These are phyloP conservation scores for Elongisporangium undulatum DNA, from an alignment of 352 stramenopile genomes.

Conservation along the genomic window DNA sequence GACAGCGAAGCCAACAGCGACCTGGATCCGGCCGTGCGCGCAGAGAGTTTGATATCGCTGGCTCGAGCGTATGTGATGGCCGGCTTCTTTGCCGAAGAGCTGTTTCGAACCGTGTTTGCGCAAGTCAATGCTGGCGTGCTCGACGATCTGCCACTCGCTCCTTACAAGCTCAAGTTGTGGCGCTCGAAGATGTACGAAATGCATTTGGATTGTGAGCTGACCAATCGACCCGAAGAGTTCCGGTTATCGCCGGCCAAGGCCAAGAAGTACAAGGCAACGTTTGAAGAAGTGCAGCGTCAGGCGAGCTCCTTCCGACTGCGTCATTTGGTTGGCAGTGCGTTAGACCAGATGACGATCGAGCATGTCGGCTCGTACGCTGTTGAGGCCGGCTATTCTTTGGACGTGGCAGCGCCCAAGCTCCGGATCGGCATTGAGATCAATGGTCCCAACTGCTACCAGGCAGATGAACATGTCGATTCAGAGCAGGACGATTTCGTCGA, in stretches of 20 bases:
- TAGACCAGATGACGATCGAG: slow-evolving; percentile 47
- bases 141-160: slow-evolving; percentile 24
- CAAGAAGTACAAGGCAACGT: slow-evolving; percentile 37
- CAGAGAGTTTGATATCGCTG: slow-evolving; percentile 37
- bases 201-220: slow-evolving; percentile 51
- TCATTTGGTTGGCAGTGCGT: slow-evolving; percentile 46
- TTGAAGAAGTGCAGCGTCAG: slow-evolving; percentile 32
- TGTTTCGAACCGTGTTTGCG: slow-evolving; percentile 39
- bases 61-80: slow-evolving; percentile 44
- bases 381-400: slow-evolving; percentile 44
- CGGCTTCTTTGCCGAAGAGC: slow-evolving; percentile 46
- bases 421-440: slow-evolving; percentile 72
- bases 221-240: slow-evolving; percentile 24
- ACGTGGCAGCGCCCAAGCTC: slow-evolving; percentile 42
- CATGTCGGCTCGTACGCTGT: slow-evolving; percentile 25
- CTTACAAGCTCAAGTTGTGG: slow-evolving; percentile 28
- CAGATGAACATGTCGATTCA: slow-evolving; percentile 17
- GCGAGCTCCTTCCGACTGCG: slow-evolving; percentile 52
- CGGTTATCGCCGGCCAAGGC: slow-evolving; percentile 19
- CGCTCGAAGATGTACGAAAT: slow-evolving; percentile 60
- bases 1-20: slow-evolving; percentile 14
- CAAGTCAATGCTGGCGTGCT: slow-evolving; percentile 34
- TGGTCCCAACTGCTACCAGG: slow-evolving; percentile 41
- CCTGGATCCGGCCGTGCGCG: slow-evolving; percentile 10
- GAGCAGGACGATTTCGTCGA: slow-evolving; percentile 5